Conservation (phyloP, 192 early-diverging fungal genomes). For the Haplosporangium gracile region DNA sequence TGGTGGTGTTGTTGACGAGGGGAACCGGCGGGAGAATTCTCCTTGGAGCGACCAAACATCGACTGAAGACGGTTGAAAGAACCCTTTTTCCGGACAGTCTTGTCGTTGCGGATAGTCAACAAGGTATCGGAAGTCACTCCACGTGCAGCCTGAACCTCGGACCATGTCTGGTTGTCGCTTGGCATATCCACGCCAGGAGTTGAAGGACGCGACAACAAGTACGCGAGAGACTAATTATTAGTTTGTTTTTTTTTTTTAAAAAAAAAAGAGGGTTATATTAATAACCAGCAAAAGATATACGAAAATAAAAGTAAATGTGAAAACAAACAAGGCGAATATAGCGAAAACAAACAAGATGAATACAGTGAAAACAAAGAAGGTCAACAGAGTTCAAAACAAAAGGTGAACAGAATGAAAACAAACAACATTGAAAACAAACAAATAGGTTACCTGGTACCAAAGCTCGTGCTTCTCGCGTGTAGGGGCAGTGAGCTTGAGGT, state of each 20-base stretch:
- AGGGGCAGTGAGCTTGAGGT: conserved; percentile 81
- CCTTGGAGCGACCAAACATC: conserved; percentile 52
- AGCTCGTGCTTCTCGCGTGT: conserved; percentile 75
- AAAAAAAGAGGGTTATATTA: background rate
- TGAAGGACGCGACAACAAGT: conserved; percentile 50
- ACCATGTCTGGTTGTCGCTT: conserved; percentile 49
- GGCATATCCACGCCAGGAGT: conserved; percentile 33
- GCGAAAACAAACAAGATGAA: no score
- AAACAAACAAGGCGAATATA: background rate
- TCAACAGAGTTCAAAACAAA: background rate
- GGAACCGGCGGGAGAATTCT: conserved; percentile 30
- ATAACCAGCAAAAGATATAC: background rate
- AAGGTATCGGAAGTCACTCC: conserved; percentile 29
- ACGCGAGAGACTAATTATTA: conserved; percentile 29
- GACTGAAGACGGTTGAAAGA: conserved; percentile 42
- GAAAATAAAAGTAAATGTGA: background rate
- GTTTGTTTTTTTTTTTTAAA: background rate
- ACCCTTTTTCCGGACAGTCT: conserved; percentile 46
- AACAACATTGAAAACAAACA: background rate
- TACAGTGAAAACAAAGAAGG: no score
- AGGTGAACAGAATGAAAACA: background rate
- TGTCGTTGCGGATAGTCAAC: conserved; percentile 44
- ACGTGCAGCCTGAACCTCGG: conserved; percentile 44
- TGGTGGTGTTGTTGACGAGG: conserved; percentile 13
- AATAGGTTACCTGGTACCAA: conserved; percentile 72